Percentiles rank a stretch among this genome's conserved stretches.
These are phyloP conservation scores for Globisporangium alternatum DNA, from an alignment of 352 stramenopile species.

Conservation along the genomic window DNA sequence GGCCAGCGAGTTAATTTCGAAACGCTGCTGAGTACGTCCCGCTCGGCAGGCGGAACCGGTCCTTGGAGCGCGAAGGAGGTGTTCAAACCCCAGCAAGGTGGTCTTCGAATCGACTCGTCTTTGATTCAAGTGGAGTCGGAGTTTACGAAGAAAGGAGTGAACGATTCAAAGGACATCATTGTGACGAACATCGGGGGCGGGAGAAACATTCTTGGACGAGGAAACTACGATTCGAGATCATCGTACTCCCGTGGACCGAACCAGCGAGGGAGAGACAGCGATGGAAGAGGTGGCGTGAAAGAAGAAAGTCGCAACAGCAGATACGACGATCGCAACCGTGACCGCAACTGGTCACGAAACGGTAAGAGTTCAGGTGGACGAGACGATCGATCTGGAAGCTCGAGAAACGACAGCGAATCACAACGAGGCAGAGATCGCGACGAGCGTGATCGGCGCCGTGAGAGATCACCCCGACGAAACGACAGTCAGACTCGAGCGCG, in stretches of 20 bases:
- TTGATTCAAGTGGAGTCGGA: conserved; percentile 53
- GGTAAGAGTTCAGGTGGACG: conserved; percentile 10
- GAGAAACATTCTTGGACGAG: not conserved
- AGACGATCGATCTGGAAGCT: conserved; percentile 18
- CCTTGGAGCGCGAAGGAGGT: conserved; percentile 36
- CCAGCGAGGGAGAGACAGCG: conserved; percentile 14
- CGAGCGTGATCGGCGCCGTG: conserved; percentile 13
- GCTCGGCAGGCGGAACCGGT: conserved; percentile 25
- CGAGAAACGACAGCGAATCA: conserved; percentile 12
- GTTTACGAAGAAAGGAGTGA: conserved; percentile 64
- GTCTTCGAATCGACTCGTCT: conserved; percentile 60
- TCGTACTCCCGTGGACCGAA: conserved; percentile 16
- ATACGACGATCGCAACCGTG: conserved; percentile 26
- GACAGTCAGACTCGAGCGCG: conserved; percentile 23
- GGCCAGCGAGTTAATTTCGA: conserved; percentile 64
- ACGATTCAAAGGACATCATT: conserved; percentile 57
- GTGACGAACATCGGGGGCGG: conserved; percentile 27
- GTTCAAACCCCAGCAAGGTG: conserved; percentile 57
- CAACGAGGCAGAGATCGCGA: conserved; percentile 13
- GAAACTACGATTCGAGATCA: conserved; percentile 9
- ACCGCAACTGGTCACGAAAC: conserved; percentile 15
- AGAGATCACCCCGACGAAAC: conserved; percentile 14
- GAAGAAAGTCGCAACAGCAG: conserved; percentile 16
- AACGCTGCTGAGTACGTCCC: conserved; percentile 32
- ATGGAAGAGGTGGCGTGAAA: conserved; percentile 11